Evolutionary conservation across 2,329 filamentous ascomycete genomes (phyloP).

Genomic region (Zasmidium citrigriseum): DNA sequence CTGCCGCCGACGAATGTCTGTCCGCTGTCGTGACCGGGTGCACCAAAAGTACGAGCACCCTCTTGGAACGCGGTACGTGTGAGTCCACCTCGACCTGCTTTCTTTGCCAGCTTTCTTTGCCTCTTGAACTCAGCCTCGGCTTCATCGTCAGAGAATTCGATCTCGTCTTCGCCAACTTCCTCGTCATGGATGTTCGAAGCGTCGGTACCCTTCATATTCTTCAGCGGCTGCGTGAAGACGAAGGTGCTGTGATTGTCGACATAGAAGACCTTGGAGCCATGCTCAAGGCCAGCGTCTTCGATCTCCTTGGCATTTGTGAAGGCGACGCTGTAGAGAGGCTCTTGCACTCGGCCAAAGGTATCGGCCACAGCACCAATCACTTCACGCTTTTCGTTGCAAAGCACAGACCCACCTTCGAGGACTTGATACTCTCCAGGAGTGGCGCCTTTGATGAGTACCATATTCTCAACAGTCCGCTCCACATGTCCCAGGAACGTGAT

Average conservation of each 20-base stretch:
- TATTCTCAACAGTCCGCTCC: conserved; percentile 75
- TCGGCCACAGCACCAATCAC: conserved; percentile 81
- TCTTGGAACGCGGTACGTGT: conserved; percentile 23
- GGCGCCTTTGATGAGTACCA: conserved; percentile 75
- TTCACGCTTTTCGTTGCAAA: conserved; percentile 74
- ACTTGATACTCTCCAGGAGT: conserved; percentile 81
- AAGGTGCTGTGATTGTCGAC: conserved; percentile 75
- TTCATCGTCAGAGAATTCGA: conserved; percentile 97
- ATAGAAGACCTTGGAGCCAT: conserved; percentile 75
- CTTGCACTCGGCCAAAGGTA: conserved; percentile 79
- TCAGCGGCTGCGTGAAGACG: conserved; percentile 83
- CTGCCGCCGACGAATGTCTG: conserved; percentile 16
- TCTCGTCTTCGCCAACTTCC: conserved; percentile 79
- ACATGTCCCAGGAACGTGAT: conserved; percentile 75
- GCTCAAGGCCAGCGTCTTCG: conserved; percentile 63
- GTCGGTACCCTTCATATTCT: conserved; percentile 81
- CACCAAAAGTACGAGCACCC: conserved; percentile 4
- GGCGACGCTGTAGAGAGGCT: conserved; percentile 81
- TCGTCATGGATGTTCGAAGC: conserved; percentile 95
- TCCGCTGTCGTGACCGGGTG: conserved; percentile 12
- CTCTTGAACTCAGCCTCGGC: conserved; percentile 65
- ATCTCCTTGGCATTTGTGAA: conserved; percentile 72
- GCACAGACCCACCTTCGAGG: conserved; percentile 77
- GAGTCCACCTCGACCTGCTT: conserved; percentile 25
- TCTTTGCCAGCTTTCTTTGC: conserved; percentile 36